Conservation (phyloP, 768 basidiomycete species). For the Porphyrellus cyaneotinctus region DNA sequence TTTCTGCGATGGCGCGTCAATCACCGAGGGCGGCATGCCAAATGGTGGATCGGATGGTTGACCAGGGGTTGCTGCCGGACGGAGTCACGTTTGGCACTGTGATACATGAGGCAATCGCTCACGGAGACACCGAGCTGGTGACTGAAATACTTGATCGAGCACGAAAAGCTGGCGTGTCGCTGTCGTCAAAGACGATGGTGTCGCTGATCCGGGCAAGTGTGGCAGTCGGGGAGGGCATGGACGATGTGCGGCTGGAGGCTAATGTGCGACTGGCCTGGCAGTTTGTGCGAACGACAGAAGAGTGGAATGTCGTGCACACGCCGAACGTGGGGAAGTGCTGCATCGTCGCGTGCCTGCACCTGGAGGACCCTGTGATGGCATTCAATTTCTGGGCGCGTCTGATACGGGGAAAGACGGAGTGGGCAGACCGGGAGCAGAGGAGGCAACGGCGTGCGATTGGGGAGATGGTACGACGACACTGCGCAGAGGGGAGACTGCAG, state of each 20-base stretch:
- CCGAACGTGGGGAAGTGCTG: constrained; percentile 50
- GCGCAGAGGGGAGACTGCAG: constrained; percentile 26
- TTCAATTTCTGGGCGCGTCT: constrained; percentile 57
- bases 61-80: constrained; percentile 47
- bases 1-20: constrained; percentile 50
- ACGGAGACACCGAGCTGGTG: constrained; percentile 43
- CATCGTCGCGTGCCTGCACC: constrained; percentile 45
- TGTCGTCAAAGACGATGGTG: constrained; percentile 49
- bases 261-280: constrained; percentile 42
- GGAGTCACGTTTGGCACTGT: constrained; percentile 57
- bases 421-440: constrained; percentile 46
- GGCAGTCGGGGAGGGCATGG: constrained; percentile 20
- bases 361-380: constrained; percentile 48
- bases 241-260: constrained; percentile 25
- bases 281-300: constrained; percentile 38
- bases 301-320: constrained; percentile 37
- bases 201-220: constrained; percentile 45
- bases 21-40: constrained; percentile 43
- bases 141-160: constrained; percentile 39
- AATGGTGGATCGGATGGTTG: constrained; percentile 50
- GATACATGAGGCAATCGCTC: constrained; percentile 51
- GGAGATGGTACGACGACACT: constrained; percentile 29
- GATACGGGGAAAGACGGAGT: constrained; percentile 42
- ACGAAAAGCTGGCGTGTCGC: constrained; percentile 31
- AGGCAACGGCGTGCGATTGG: constrained; percentile 41